Evolutionary conservation across 148 eudicot genomes (phyloP).

Genomic region (Linanthus parryae): DNA sequence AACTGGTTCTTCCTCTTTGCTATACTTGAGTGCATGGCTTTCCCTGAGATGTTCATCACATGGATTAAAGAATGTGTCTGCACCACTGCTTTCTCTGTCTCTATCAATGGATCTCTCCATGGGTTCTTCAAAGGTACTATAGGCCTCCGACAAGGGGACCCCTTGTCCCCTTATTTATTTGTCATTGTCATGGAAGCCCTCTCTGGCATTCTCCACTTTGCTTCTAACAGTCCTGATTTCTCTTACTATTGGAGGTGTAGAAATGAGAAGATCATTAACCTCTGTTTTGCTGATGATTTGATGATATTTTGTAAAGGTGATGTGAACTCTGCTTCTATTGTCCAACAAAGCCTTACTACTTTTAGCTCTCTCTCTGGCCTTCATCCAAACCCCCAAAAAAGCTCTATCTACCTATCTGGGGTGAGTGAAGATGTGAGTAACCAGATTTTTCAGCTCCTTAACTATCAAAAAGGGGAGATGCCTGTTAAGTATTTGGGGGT

Average conservation of each 20-base stretch:
- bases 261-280: neutral
- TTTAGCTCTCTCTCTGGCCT: neutral
- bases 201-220: neutral
- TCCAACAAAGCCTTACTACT: neutral
- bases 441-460: neutral
- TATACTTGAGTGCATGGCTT: neutral
- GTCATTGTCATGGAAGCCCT: no score
- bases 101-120: neutral
- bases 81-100: neutral
- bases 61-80: neutral
- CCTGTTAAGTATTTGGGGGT: neutral
- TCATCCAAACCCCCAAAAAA: neutral
- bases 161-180: neutral
- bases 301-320: neutral
- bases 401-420: neutral
- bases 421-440: no score
- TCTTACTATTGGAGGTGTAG: neutral
- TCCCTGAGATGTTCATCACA: neutral
- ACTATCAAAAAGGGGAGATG: neutral
- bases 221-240: neutral
- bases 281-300: neutral
- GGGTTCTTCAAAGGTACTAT: neutral
- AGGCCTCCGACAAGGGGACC: neutral
- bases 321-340: neutral
- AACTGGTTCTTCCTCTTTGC: neutral